These are phyloP conservation scores for Tanozyma kutaoensis DNA, from an alignment of 805 yeast genomes.

Conservation along the genomic window DNA sequence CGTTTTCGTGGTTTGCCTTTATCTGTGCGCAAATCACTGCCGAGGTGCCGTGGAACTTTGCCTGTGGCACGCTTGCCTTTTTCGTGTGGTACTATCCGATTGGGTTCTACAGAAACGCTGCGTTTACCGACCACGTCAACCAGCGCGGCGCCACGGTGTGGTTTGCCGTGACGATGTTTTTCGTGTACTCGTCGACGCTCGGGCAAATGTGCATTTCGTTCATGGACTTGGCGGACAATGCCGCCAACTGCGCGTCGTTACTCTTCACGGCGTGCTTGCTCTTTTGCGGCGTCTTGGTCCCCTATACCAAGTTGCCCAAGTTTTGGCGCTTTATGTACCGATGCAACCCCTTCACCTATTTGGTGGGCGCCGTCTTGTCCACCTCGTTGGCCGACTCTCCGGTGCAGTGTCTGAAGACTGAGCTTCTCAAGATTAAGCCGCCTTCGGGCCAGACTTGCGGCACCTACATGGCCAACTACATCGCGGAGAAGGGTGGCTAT, in stretches of 20 bases:
- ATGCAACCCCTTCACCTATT: conserved; percentile 59
- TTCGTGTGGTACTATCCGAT: conserved; percentile 17
- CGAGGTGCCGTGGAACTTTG: conserved; percentile 53
- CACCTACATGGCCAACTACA: not conserved
- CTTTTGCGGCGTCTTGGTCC: conserved; percentile 69
- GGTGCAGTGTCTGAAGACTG: conserved; percentile 17
- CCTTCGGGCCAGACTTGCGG: not conserved
- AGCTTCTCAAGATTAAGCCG: not conserved
- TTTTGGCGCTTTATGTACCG: conserved; percentile 83
- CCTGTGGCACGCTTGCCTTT: conserved; percentile 30
- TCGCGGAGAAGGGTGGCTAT: not conserved
- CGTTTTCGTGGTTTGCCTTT: conserved; percentile 55
- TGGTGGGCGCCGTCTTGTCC: conserved; percentile 14
- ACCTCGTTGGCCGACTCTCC: conserved; percentile 29
- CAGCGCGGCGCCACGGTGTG: conserved; percentile 48
- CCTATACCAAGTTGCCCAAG: conserved; percentile 40
- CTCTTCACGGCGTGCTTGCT: conserved; percentile 45
- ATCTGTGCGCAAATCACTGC: conserved; percentile 47
- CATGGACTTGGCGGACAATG: conserved; percentile 43
- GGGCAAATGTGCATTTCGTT: conserved; percentile 51
- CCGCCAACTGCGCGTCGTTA: conserved; percentile 46
- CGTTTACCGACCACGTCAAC: conserved; percentile 41
- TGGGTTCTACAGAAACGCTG: conserved; percentile 8
- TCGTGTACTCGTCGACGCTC: conserved; percentile 40
- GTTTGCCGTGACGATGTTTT: conserved; percentile 29